phyloP scores from a whole-genome alignment of 352 stramenopile species.

The Peronosclerospora sorghi region DNA sequence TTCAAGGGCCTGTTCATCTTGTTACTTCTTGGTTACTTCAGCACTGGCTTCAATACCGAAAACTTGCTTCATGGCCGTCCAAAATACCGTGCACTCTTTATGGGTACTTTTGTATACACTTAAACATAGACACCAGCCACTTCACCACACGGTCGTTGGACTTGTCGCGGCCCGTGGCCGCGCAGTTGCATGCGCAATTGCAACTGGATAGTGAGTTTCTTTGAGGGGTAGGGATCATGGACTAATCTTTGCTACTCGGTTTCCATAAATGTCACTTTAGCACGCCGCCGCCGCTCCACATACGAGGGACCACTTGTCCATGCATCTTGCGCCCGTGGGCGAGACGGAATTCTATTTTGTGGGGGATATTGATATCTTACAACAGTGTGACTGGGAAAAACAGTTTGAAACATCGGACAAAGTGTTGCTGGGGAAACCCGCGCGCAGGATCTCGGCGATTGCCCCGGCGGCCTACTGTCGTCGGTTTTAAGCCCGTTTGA shows the following conservation, averaged over 20 bases:
- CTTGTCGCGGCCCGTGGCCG: constrained; percentile 20
- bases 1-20: too few species aligned
- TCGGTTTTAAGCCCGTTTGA: constrained; percentile 51
- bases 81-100: too few species aligned
- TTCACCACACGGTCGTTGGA: constrained; percentile 31
- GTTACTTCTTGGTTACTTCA: too few species aligned
- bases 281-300: too few species aligned
- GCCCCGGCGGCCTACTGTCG: constrained; percentile 51
- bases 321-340: constrained; percentile 13
- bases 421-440: constrained; percentile 52
- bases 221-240: constrained; percentile 62
- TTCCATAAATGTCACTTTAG: constrained; percentile 50
- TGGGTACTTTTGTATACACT: too few species aligned
- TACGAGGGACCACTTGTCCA: constrained; percentile 2
- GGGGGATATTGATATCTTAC: constrained; percentile 77
- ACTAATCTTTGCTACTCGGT: constrained; percentile 68
- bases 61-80: too few species aligned
- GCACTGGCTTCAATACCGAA: too few species aligned
- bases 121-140: too few species aligned
- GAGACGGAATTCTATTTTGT: constrained; percentile 64
- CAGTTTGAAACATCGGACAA: constrained; percentile 66
- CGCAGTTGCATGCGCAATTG: constrained; percentile 38
- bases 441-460: too few species aligned
- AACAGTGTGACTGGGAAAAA: constrained; percentile 79
- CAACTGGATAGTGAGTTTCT: constrained; percentile 53